A percentile compares a stretch with the other conserved stretches of the same genome.
phyloP scores from a whole-genome alignment of 164 flowering plant species.

The Akebia trifoliata region DNA sequence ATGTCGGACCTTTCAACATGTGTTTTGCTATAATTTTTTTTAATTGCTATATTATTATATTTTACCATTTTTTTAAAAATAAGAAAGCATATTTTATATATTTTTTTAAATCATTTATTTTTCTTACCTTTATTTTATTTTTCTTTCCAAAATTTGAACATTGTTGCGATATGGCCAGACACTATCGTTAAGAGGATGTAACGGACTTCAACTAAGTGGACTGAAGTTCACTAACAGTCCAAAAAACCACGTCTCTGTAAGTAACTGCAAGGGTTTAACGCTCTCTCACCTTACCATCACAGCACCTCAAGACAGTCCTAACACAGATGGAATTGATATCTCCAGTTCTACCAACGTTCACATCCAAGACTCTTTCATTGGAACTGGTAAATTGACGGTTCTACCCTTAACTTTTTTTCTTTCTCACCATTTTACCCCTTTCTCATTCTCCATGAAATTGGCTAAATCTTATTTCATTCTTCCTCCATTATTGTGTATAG shows the following conservation, averaged over 20 bases:
- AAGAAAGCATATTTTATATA: too few relatives aligned
- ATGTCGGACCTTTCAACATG: too few relatives aligned
- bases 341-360: constrained; percentile 4
- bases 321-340: constrained; percentile 46
- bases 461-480: background rate
- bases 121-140: background rate
- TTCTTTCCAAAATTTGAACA: background rate
- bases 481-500: constrained; percentile 10
- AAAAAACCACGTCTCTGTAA: constrained; percentile 20
- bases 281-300: constrained; percentile 17
- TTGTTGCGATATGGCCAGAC: constrained; percentile 14
- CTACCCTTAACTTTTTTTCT: background rate
- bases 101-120: too few relatives aligned
- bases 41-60: too few relatives aligned
- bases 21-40: too few relatives aligned
- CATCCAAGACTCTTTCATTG: constrained; percentile 18
- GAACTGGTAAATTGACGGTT: constrained; percentile 30
- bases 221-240: constrained; percentile 20
- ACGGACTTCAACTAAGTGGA: constrained; percentile 15
- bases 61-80: too few relatives aligned
- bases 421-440: background rate
- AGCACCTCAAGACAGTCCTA: constrained; percentile 37
- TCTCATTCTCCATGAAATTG: background rate
- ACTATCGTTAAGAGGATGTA: constrained; percentile 12
- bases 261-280: constrained; percentile 2